Percentiles rank a stretch among this genome's conserved stretches.
Conservation (phyloP, 768 basidiomycete species). For the Guyanaporus albipodus region DNA sequence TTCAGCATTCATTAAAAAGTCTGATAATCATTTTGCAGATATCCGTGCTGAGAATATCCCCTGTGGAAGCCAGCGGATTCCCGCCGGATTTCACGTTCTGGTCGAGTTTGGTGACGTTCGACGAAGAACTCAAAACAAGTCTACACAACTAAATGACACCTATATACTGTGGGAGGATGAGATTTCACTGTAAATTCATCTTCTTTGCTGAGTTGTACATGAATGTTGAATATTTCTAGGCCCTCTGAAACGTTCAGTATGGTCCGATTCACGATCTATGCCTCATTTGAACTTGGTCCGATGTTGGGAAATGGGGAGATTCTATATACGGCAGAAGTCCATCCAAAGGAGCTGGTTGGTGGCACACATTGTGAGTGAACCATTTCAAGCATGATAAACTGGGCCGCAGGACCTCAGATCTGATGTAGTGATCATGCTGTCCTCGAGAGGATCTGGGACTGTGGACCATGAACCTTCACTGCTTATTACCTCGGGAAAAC, state of each 20-base stretch:
- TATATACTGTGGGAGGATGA: not conserved
- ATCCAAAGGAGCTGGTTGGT: not conserved
- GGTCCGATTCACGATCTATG: not conserved
- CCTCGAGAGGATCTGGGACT: not conserved
- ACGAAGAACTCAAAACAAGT: too few relatives aligned
- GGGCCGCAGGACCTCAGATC: not conserved
- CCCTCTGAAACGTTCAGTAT: not conserved
- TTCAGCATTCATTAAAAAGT: too few relatives aligned
- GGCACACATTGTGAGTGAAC: not conserved
- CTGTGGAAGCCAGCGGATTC: too few relatives aligned
- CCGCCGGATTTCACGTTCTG: too few relatives aligned
- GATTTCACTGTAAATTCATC: not conserved
- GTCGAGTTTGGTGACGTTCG: too few relatives aligned
- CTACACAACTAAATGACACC: too few relatives aligned
- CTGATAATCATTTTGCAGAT: too few relatives aligned
- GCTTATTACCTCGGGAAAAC: not conserved
- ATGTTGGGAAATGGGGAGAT: not conserved
- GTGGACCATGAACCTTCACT: not conserved
- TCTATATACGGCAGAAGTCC: not conserved
- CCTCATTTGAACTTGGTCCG: not conserved
- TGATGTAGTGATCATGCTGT: not conserved
- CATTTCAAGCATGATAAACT: not conserved
- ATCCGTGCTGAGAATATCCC: too few relatives aligned
- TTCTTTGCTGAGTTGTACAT: too few relatives aligned
- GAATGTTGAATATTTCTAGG: not conserved